phyloP scores from a whole-genome alignment of 768 basidiomycete species.

The Rubroboletus satanas region DNA sequence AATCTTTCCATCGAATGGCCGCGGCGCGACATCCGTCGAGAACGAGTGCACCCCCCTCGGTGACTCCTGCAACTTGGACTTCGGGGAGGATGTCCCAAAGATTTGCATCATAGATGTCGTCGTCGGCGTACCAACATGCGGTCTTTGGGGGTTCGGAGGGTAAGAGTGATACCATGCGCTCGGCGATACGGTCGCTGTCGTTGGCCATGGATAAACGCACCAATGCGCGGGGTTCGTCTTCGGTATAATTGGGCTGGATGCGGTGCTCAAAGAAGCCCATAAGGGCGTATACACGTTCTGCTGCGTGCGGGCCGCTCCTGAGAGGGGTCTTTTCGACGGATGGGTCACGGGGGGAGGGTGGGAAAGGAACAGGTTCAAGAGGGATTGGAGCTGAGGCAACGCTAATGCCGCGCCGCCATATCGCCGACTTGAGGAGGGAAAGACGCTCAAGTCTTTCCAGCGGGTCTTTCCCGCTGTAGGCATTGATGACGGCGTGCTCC shows the following conservation, averaged over 20 bases:
- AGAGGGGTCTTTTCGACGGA: not conserved
- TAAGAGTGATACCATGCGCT: constrained; percentile 21
- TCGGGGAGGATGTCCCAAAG: constrained; percentile 20
- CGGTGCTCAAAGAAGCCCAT: constrained; percentile 25
- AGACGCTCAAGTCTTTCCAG: constrained; percentile 14
- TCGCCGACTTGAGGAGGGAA: constrained; percentile 14
- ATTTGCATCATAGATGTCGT: constrained; percentile 12
- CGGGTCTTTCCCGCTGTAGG: constrained; percentile 18
- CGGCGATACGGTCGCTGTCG: constrained; percentile 20
- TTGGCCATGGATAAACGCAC: constrained; percentile 23
- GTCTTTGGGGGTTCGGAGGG: not conserved
- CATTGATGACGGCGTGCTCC: constrained; percentile 16
- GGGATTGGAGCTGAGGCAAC: not conserved
- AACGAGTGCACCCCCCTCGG: constrained; percentile 14
- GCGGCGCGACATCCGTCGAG: constrained; percentile 18
- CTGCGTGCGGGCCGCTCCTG: constrained; percentile 3
- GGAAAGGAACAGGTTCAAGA: not conserved
- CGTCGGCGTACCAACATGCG: constrained; percentile 19
- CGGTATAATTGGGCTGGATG: constrained; percentile 11
- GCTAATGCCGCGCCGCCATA: constrained; percentile 10
- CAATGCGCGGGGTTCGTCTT: constrained; percentile 15
- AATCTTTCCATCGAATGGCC: constrained; percentile 21
- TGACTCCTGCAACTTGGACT: constrained; percentile 19
- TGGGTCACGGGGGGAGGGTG: too few species aligned
- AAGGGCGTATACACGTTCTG: constrained; percentile 19